Evolutionary conservation across 2,329 filamentous ascomycete species (phyloP).

Genomic region (Colletotrichum costaricense): DNA sequence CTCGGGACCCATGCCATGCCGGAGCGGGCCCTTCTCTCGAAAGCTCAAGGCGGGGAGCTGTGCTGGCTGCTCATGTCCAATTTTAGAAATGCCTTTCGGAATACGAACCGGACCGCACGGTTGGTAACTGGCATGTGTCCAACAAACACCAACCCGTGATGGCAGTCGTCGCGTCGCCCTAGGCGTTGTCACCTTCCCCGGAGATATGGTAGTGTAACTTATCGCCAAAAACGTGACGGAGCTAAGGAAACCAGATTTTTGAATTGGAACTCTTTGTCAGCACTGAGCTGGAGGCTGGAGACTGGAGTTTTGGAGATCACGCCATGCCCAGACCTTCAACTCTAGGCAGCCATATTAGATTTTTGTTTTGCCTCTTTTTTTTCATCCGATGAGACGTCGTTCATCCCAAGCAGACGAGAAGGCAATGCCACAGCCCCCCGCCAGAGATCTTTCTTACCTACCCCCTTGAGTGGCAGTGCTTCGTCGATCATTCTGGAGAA

Average conservation of each 20-base stretch:
- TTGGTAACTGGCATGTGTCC: constrained; percentile 9
- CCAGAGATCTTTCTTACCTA: constrained; percentile 13
- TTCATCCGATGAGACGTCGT: constrained; percentile 9
- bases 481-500: constrained; percentile 27
- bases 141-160: not conserved
- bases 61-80: constrained; percentile 16
- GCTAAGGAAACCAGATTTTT: no score
- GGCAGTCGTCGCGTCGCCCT: not conserved
- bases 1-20: not conserved
- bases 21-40: constrained; percentile 1
- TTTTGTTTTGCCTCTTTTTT: not conserved
- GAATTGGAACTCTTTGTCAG: no score
- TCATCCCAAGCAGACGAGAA: constrained; percentile 13
- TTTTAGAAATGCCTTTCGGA: constrained; percentile 28
- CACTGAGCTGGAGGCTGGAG: no score
- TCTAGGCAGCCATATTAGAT: constrained; percentile 1
- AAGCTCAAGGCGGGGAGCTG: not conserved
- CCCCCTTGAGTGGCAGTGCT: constrained; percentile 15
- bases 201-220: not conserved
- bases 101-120: constrained; percentile 24
- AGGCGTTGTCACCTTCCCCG: not conserved
- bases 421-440: not conserved
- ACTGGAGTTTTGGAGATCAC: not conserved
- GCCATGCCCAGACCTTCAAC: not conserved
- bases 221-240: no score